phyloP scores from a whole-genome alignment of 257 asterid species.

The Petunia axillaris region DNA sequence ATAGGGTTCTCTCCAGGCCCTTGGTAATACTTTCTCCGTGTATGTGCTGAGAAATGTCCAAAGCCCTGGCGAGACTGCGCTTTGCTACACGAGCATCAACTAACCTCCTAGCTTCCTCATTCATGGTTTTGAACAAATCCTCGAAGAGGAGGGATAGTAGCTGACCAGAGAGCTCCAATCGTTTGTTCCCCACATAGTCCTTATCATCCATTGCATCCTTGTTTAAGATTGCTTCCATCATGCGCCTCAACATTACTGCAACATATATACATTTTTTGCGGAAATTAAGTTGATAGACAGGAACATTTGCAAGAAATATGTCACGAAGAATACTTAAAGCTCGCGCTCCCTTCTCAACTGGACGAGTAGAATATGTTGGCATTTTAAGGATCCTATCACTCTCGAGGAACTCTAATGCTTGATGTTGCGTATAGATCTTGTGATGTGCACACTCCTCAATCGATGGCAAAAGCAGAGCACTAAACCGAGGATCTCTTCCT shows the following conservation, averaged over 20 bases:
- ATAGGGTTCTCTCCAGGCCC: slow-evolving; percentile 84
- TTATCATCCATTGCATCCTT: slow-evolving; percentile 97
- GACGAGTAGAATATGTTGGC: slow-evolving; percentile 31
- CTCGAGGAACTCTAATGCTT: slow-evolving; percentile 85
- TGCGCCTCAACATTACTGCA: slow-evolving; percentile 95
- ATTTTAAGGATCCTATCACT: slow-evolving; percentile 50
- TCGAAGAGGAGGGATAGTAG: slow-evolving; percentile 84
- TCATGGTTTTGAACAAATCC: slow-evolving; percentile 92
- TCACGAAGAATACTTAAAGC: slow-evolving; percentile 65
- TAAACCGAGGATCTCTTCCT: slow-evolving; percentile 93
- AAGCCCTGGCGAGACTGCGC: slow-evolving; percentile 49
- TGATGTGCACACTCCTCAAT: slow-evolving; percentile 85
- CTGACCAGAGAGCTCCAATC: slow-evolving; percentile 95
- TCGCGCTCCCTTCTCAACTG: slow-evolving; percentile 66
- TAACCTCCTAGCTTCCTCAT: slow-evolving; percentile 55
- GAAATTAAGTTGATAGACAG: slow-evolving; percentile 67
- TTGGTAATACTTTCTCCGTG: slow-evolving; percentile 49
- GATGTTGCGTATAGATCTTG: slow-evolving; percentile 63
- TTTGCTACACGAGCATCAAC: slow-evolving; percentile 49
- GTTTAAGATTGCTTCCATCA: slow-evolving; percentile 94
- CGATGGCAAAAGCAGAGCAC: slow-evolving; percentile 88
- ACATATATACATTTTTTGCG: slow-evolving; percentile 93
- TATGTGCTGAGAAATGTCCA: slow-evolving; percentile 67
- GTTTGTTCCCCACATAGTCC: slow-evolving; percentile 98
- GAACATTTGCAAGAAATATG: slow-evolving; percentile 76